These are phyloP conservation scores for Wickerhamiella lipophila DNA, from an alignment of 805 yeast species.

Conservation along the genomic window DNA sequence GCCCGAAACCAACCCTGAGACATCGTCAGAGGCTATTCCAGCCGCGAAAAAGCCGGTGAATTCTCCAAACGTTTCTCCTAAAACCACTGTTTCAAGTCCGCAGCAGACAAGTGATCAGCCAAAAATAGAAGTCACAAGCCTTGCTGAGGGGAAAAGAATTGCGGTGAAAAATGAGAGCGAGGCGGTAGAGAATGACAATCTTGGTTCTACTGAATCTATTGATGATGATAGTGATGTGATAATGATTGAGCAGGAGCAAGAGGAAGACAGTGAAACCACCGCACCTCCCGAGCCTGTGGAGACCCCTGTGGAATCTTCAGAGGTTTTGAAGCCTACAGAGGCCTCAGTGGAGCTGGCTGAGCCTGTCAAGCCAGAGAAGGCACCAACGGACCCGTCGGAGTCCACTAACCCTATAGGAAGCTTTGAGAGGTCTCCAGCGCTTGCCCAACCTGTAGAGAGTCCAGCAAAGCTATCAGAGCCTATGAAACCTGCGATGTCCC, in stretches of 20 bases:
- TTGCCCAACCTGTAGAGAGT: too few relatives aligned
- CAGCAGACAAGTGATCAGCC: not conserved
- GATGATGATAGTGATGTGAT: not conserved
- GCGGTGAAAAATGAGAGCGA: not conserved
- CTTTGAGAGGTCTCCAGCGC: too few relatives aligned
- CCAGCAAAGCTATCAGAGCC: too few relatives aligned
- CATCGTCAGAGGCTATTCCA: too few relatives aligned
- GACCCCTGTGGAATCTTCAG: not conserved
- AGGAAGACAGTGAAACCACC: not conserved
- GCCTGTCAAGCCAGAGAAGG: too few relatives aligned
- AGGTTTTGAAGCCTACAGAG: too few relatives aligned
- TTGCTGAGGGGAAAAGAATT: not conserved
- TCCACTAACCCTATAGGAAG: too few relatives aligned
- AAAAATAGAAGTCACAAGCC: not conserved
- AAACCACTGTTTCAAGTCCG: not conserved
- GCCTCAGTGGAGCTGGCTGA: too few relatives aligned
- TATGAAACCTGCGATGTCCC: too few relatives aligned
- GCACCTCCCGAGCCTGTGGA: not conserved
- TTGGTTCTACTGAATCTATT: not conserved
- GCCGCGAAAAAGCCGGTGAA: not conserved
- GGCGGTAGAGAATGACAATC: not conserved
- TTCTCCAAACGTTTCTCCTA: not conserved
- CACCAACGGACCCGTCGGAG: too few relatives aligned
- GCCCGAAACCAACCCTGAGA: not conserved
- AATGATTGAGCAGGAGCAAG: too few relatives aligned